These are phyloP conservation scores for Pelargonium fulgidum DNA, from an alignment of 441 rosid species.

Conservation along the genomic window DNA sequence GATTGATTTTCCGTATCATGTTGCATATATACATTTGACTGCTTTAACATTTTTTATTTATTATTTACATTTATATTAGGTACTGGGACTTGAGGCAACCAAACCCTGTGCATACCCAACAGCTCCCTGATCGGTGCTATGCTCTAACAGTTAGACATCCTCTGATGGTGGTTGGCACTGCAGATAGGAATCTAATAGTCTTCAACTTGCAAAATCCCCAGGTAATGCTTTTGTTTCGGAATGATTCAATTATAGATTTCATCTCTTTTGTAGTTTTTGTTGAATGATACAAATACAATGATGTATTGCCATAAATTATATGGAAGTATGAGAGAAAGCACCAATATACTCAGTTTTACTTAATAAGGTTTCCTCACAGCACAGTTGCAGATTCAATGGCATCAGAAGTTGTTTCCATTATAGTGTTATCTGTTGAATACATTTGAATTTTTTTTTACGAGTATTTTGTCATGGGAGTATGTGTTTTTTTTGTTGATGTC, in stretches of 20 bases:
- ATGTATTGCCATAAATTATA: background rate
- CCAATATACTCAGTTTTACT: too few species aligned
- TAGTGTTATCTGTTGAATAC: too few species aligned
- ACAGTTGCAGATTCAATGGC: too few species aligned
- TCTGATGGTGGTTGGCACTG: slow-evolving; percentile 94
- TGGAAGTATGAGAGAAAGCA: too few species aligned
- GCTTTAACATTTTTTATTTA: background rate
- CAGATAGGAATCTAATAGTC: slow-evolving; percentile 78
- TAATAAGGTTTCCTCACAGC: too few species aligned
- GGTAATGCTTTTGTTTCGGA: slow-evolving; percentile 34
- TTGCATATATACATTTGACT: background rate
- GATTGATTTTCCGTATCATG: background rate
- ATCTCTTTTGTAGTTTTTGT: background rate
- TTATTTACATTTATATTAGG: slow-evolving; percentile 30
- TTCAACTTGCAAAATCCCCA: slow-evolving; percentile 87
- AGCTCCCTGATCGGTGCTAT: slow-evolving; percentile 88
- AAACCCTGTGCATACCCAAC: slow-evolving; percentile 84
- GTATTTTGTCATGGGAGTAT: too few species aligned
- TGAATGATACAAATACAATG: background rate
- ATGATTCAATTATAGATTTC: background rate
- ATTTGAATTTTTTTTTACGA: too few species aligned
- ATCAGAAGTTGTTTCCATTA: too few species aligned
- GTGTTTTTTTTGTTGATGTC: too few species aligned
- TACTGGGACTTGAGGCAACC: slow-evolving; percentile 90
- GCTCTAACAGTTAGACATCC: slow-evolving; percentile 74